Evolutionary conservation across 1,139 yeast genomes (phyloP).

Genomic region (Pneumocystis murina): DNA sequence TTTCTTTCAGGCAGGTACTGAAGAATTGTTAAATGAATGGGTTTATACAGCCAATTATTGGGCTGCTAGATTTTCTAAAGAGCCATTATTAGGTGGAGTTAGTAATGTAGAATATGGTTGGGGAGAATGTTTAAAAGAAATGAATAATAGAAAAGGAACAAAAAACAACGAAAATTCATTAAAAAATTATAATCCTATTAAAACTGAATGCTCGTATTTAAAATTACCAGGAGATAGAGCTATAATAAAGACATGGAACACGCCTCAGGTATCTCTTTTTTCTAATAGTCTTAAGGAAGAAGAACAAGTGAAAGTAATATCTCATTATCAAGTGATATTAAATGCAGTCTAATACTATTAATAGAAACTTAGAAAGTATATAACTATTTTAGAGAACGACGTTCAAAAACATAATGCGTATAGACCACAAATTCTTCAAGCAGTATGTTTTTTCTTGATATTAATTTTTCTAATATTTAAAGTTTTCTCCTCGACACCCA

Average conservation of each 20-base stretch:
- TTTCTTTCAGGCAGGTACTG: conserved; percentile 39
- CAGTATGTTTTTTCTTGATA: conserved; percentile 3
- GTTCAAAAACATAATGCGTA: conserved; percentile 20
- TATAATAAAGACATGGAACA: conserved; percentile 21
- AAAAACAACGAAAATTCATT: neutral
- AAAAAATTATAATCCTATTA: neutral
- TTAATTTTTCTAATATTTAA: conserved; percentile 16
- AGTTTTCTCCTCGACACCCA: conserved; percentile 18
- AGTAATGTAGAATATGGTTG: conserved; percentile 76
- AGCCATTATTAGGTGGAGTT: conserved; percentile 49
- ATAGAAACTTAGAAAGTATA: conserved; percentile 17
- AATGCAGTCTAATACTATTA: conserved; percentile 8
- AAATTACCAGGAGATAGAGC: conserved; percentile 19
- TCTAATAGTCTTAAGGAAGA: conserved; percentile 18
- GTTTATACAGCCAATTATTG: conserved; percentile 74
- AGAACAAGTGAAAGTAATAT: conserved; percentile 15
- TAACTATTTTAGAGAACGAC: conserved; percentile 16
- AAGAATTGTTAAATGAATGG: conserved; percentile 54
- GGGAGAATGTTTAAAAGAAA: conserved; percentile 25
- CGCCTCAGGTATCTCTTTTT: conserved; percentile 21
- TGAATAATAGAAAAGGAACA: neutral
- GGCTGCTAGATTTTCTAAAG: conserved; percentile 74
- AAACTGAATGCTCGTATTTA: neutral
- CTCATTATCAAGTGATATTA: neutral
- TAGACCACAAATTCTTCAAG: neutral